Base-by-base conservation (phyloP, 1,284 basidiomycete genomes). In the Ganoderma lingzhi region DNA sequence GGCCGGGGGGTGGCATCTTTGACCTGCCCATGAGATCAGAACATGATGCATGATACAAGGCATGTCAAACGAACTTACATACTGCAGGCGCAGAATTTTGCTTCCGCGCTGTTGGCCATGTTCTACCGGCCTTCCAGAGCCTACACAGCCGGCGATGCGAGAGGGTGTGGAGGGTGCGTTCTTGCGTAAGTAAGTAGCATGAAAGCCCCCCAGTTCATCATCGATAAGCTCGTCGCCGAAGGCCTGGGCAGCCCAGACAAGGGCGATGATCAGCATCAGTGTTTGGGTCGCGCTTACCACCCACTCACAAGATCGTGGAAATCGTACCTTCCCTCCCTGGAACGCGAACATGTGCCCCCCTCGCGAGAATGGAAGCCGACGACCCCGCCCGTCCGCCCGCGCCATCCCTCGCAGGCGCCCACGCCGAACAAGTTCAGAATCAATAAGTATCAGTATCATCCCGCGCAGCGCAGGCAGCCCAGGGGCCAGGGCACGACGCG, bases 261-360 rank as follows among this genome's bases (percentile, higher is more conserved):
- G 67, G 55, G 41, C 66, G 59, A 35, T 56, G 65, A 70, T 72
- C 67, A 69, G 68, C 69, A 70, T 69, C 39, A 63, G 59, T 55
- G 28, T 51, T 51, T 51, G 48, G 28, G 48, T 41, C n/a, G 45
- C 19, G 51, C 64, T 62, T 41, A 62, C 39, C 41, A 12, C 39
- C 6, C 39, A 53, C 67, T 67, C 72, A 73, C 72, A 71, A 73
- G 72, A 71, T 63, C 68, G 70, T 70, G 72, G 72, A 71, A 73
- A 58, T 39, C 51, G 72, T 71, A 69, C 72, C 72, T 73, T 56
- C 60, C 64, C 60, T 53, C 65, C 28, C 51, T 32, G 42, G 41
- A n/a, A 41, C 69, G 63, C 69, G 41, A n/a, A 41, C 69, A 65
- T 70, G 59, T 56, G 68, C 66, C 62, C 32, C 32, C 58, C 62